phyloP scores from a whole-genome alignment of 768 basidiomycete species.

The Suillus luteus region DNA sequence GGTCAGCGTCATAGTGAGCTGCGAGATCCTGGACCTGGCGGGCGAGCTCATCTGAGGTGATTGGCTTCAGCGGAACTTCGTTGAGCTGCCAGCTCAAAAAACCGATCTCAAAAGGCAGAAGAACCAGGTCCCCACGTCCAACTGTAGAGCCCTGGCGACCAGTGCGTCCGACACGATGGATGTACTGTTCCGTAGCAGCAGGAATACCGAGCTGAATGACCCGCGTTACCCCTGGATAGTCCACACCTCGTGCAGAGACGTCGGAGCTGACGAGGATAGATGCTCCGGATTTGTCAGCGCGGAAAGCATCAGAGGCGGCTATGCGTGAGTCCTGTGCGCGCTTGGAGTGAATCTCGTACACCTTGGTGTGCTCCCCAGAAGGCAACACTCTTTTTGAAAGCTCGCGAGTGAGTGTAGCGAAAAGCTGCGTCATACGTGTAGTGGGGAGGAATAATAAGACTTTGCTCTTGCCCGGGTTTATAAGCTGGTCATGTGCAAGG shows the following conservation, averaged over 20 bases:
- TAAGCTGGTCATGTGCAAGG: conserved; percentile 86
- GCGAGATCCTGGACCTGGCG: conserved; percentile 50
- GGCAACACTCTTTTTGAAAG: conserved; percentile 50
- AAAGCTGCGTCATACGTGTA: conserved; percentile 81
- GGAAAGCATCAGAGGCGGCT: conserved; percentile 59
- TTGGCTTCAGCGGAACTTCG: conserved; percentile 67
- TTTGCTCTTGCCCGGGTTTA: conserved; percentile 66
- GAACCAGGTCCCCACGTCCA: conserved; percentile 77
- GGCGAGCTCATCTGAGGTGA: conserved; percentile 50
- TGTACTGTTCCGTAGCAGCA: conserved; percentile 64
- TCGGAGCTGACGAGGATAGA: conserved; percentile 84
- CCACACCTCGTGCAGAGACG: conserved; percentile 85
- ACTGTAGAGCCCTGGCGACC: conserved; percentile 61
- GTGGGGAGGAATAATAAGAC: conserved; percentile 84
- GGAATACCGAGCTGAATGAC: conserved; percentile 93
- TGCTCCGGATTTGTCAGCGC: conserved; percentile 35
- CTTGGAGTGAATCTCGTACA: conserved; percentile 87
- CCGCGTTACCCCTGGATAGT: conserved; percentile 86
- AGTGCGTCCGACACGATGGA: conserved; percentile 86
- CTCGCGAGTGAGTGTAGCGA: conserved; percentile 59
- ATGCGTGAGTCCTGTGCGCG: conserved; percentile 60
- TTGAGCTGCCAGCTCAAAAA: conserved; percentile 65
- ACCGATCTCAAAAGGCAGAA: conserved; percentile 76
- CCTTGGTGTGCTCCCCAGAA: conserved; percentile 46
- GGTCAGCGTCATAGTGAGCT: conserved; percentile 47